Base-by-base conservation (phyloP, 495 filamentous ascomycete species). In the Aspergillus taichungensis region DNA sequence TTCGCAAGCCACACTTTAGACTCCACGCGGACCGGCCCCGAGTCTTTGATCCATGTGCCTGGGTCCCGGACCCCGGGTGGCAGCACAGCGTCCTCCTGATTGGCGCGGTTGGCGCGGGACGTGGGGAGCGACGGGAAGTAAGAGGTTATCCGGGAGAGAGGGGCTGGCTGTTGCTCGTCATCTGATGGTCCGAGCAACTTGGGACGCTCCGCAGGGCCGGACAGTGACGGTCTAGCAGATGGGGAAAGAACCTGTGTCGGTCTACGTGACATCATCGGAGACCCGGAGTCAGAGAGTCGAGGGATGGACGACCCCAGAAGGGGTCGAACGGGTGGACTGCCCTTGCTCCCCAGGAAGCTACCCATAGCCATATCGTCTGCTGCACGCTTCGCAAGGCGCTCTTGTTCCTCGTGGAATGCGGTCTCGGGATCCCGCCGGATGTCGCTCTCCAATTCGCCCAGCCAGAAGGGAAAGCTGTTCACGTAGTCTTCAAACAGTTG, bases 1-100 rank as follows among this genome's bases (percentile, higher is more conserved):
- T 98, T 98, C 39, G 92, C 92, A 30, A 98, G 84, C 90, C 92
- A 98, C 6, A 98, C 91, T 65, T 98, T 98, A 34, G 87, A 86
- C 64, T 98, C 92, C 33, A 98, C 88, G 42, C 85, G 78, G 30
- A 97, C 74, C 1, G 88, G 87, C 0, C 91, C 90, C 0, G 84
- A 73, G 63, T 98, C 91, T 70, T 97, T 98, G 68, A 98, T 83
- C 78, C 90, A 88, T 37, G 75, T 72, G 1, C 75, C 79, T 8
- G 92, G 92, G 46, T 91, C 79, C 30, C 68, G 75, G n/a, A 98
- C 85, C 13, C 94, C 94, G 5, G 86, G 83, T 0, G 92, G 92
- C 18, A 98, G 69, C 13, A 62, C 52, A 24, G 63, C 54, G 6
- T 55, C 49, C 32, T 51, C 54, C 42, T 68, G 64, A 40, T 76